Conservation (phyloP, 2,329 filamentous ascomycete species). For the Pochonia chlamydosporia region DNA sequence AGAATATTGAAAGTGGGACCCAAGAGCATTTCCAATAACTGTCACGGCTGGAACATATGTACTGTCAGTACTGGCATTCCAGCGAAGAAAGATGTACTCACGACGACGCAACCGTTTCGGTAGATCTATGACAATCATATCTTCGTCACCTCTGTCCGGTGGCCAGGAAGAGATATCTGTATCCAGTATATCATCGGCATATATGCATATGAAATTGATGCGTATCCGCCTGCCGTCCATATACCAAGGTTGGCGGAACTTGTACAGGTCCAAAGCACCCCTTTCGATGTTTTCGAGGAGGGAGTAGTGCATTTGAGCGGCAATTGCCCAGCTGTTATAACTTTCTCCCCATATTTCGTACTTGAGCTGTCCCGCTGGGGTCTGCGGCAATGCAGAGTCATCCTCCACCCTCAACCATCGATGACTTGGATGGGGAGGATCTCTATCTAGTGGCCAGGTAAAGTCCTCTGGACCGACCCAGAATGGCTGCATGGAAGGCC, state of each 20-base stretch:
- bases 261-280: background rate
- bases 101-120: background rate
- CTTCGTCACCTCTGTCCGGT: background rate
- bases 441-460: background rate
- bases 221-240: background rate
- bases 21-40: too few relatives aligned
- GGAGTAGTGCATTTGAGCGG: constrained; percentile 1
- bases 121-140: background rate
- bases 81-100: too few relatives aligned
- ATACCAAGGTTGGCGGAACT: background rate
- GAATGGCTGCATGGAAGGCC: background rate
- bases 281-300: constrained; percentile 1
- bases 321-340: background rate
- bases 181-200: background rate
- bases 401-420: background rate
- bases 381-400: background rate
- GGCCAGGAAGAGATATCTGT: background rate
- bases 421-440: background rate
- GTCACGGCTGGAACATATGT: too few relatives aligned
- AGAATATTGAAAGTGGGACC: too few relatives aligned
- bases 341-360: background rate
- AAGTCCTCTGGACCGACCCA: background rate
- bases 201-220: constrained; percentile 1
- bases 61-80: too few relatives aligned
- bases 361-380: background rate